Evolutionary conservation across 805 yeast genomes (phyloP), one percentile per base, ranked within the genome.

Genomic region (Ogataea trehalophila): DNA sequence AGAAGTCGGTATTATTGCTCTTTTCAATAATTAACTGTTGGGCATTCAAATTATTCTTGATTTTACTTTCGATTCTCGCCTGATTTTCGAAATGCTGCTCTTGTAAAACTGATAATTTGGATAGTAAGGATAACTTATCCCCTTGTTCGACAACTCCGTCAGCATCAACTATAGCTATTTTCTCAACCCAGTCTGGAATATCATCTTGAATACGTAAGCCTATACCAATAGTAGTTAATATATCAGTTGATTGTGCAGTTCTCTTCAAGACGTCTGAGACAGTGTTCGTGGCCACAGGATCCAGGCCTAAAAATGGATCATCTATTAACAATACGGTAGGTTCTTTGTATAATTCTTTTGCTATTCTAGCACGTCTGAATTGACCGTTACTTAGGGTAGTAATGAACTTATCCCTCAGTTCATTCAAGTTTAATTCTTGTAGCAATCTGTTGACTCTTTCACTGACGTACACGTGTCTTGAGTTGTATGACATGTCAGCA

Each of bases 361-460:
- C 98, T 26, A 94, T 68, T 51, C 97, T 74, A 0, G 97, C 96
- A 43, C 99, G 73, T 56, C 99, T 75, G 63, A 87, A 81, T 65
- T 94, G 99, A 0, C 99, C 99, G 64, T 94, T 94, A 63, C 96
- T 87, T 39, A 94, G 70, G 0, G 92, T 87, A 63, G 88, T 87
- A 33, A 87, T 79, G 89, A 95, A 92, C 49, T 88, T 77, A 46
- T 80, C 74, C 45, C 79, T 72, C 42, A 90, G 64, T 0, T 77
- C 81, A 6, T 62, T 65, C 49, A 92, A 69, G 42, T 77, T 71
- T 47, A 94, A 74, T 29, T 68, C 66, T 4, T 69, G 62, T 9
- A 86, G 57, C 18, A 85, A 67, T 1, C 61, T 54, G 1, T 69
- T 63, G 9, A 81, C 71, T 33, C 71, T 63, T 0, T 56, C 59